Conservation (phyloP, 768 basidiomycete species). For the Hericium erinaceus region DNA sequence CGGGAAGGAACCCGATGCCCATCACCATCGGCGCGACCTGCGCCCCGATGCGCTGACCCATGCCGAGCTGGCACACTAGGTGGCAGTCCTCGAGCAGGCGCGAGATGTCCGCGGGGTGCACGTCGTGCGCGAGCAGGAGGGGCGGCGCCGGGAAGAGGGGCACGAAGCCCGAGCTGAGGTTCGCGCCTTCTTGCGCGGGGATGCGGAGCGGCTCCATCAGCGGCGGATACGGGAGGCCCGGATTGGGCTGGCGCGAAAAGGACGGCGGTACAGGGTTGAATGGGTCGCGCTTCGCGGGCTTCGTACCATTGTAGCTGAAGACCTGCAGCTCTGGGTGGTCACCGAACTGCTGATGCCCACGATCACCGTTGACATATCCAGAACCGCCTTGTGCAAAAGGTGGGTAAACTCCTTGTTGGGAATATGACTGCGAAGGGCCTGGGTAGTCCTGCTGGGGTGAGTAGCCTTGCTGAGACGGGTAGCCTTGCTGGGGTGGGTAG, state of each 20-base stretch:
- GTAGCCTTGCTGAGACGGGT: background rate
- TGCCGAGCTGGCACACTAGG: background rate
- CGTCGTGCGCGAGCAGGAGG: background rate
- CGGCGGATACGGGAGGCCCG: background rate
- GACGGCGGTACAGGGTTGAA: background rate
- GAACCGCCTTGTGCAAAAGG: too few species aligned
- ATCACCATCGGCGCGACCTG: constrained; percentile 2
- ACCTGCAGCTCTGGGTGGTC: background rate
- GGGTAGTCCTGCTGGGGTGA: background rate
- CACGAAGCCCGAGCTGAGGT: background rate
- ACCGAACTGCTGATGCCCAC: background rate
- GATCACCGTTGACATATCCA: too few species aligned
- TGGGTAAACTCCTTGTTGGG: too few species aligned
- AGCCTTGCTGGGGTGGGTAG: background rate
- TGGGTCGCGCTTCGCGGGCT: background rate
- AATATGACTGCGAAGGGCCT: too few species aligned
- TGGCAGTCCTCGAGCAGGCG: background rate
- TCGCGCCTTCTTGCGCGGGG: background rate
- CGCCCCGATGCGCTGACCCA: constrained; percentile 7
- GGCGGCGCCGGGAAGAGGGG: background rate
- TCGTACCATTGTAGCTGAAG: background rate
- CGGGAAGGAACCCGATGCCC: constrained; percentile 6
- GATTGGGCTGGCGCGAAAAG: background rate
- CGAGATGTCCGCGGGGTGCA: background rate
- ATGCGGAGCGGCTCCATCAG: background rate